These are phyloP conservation scores for Raddia guianensis DNA, from an alignment of 176 grass and related monocot genomes.

Conservation along the genomic window DNA sequence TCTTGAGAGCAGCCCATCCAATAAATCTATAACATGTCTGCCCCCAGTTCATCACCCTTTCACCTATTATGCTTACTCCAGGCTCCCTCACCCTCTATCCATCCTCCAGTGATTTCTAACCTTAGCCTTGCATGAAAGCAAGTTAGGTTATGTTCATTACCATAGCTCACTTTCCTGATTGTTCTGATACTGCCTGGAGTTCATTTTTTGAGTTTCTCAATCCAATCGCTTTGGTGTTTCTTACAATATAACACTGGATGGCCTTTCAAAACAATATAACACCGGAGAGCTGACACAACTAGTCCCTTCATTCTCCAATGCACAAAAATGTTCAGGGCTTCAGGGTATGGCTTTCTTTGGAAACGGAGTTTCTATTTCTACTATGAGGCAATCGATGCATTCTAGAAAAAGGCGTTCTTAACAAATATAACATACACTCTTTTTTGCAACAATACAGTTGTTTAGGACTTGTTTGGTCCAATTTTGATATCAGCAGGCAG, in stretches of 20 bases:
- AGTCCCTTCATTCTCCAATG: slow-evolving; percentile 10
- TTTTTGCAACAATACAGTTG: slow-evolving; percentile 12
- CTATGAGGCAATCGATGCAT: not conserved
- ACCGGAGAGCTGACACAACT: slow-evolving; percentile 6
- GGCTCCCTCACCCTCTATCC: not conserved
- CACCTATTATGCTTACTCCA: slow-evolving; percentile 9
- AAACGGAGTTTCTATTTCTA: slow-evolving; percentile 2
- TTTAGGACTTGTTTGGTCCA: not conserved
- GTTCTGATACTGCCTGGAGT: not conserved
- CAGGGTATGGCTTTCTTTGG: not conserved
- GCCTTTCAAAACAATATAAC: not conserved
- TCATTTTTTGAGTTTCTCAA: slow-evolving; percentile 15
- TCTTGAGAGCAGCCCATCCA: slow-evolving; percentile 48
- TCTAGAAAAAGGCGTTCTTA: not conserved
- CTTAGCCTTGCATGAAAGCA: slow-evolving; percentile 30
- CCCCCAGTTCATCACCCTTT: not conserved
- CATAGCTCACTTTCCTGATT: not conserved
- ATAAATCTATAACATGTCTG: not conserved
- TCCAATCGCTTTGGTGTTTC: slow-evolving; percentile 6
- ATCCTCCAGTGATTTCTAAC: slow-evolving; percentile 29
- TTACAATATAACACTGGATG: not conserved
- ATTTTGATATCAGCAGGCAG: slow-evolving; percentile 7
- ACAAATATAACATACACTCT: not conserved
- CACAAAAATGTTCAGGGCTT: not conserved
- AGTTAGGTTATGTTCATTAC: not conserved